Evolutionary conservation across 2,329 filamentous ascomycete genomes (phyloP), one percentile per base, ranked within the genome.

Genomic region (Neoascochyta sp.): DNA sequence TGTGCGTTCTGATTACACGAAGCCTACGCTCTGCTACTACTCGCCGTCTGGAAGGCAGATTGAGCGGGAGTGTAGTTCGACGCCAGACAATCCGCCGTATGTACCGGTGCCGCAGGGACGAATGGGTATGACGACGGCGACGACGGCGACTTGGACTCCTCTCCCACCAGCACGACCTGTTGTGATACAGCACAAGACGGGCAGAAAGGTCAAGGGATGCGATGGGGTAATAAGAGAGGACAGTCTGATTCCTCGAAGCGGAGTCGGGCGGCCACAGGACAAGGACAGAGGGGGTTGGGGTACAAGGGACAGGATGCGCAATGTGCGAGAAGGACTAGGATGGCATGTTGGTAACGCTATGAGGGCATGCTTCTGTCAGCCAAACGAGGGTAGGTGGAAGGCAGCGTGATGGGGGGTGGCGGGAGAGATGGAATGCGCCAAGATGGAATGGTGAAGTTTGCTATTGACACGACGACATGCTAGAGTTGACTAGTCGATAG

Each of bases 341-440:
- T n/a, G n/a, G n/a, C n/a, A 29, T 13, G 32, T 50, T 11, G 55
- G 47, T 4, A 49, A 55, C 25, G 32, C 41, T 9, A 23, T 63
- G 28, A 41, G 57, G 5, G 40, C 56, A 7, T 62, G 57, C 43
- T 62, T 63, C 33, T 62, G 59, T 28, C 57, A 62, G 32, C 58
- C 57, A 15, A 52, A 50, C 17, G 59, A 60, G 34, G 50, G 43
- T 16, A 47, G 36, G 12, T 47, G 44, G 9, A 37, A 32, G 16
- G 13, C 16, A 3, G 37, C 33, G 1, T 22, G 17, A 29, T 23
- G 16, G 16, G n/a, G 19, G 4, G 36, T 9, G 4, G 22, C 26
- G 25, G 16, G 7, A 5, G 4, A 14, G 11, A 14, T 16, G 19
- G 30, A 39, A n/a, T n/a, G n/a, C n/a, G 18, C 7, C 18, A 20